Base-by-base conservation (phyloP, 805 yeast genomes). In the Candida xyloterini region DNA sequence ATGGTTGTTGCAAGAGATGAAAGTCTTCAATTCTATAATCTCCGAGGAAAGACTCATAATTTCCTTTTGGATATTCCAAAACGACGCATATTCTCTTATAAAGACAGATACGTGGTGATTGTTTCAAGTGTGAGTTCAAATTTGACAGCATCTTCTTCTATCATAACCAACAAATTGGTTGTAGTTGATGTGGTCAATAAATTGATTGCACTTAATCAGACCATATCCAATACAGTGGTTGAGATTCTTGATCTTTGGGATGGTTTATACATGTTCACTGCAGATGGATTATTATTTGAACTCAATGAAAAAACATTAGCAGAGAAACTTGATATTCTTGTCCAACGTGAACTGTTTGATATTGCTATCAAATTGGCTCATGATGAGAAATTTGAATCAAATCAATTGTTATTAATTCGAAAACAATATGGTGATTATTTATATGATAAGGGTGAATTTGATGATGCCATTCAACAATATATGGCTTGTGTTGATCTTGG, bases 391-490 rank as follows among this genome's bases (percentile, higher is more conserved):
- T 50, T 56, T 23, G 53, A 54, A 15, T 48, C 59, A 21, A 33
- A 57, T 25, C 56, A 64, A 35, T 27, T 75, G 5, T 57, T 68
- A 44, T 48, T 60, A 1, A 73, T 79, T 20, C 71, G 74, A 46
- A 74, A 71, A 47, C 66, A 71, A 30, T 85, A 79, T 55, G 99
- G 87, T 5, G 90, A 87, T 46, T 76, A 68, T 54, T 68, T 87
- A 1, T 90, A 81, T 53, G 72, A 72, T 1, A 79, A 76, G 48
- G 84, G 76, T 26, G 83, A 82, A 32, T 74, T 66, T 29, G 76
- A 76, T 3, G 87, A 77, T 7, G 85, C 98, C 0, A 76, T 88
- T 47, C 70, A 73, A n/a, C 82, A 84, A 47, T 93, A 81, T 53
- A 72, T 84, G n/a, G 73, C 67, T 16, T 56, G 67, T 38, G 56